Evolutionary conservation across 495 filamentous ascomycete species (phyloP).

Genomic region (Cercophora samala): DNA sequence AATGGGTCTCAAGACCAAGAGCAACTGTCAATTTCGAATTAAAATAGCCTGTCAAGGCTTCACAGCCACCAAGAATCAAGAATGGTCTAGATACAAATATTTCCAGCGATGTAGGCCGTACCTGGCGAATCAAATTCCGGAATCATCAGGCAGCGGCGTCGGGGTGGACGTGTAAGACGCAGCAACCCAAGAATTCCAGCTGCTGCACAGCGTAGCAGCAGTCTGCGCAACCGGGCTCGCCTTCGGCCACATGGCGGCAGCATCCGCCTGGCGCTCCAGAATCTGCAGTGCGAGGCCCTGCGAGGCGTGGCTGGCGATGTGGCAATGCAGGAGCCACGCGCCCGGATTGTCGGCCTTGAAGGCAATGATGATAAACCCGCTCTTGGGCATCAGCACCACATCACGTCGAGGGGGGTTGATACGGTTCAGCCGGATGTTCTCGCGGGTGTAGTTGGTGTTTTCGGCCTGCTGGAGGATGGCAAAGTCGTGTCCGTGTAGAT

Average conservation of each 20-base stretch:
- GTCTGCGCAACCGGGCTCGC: neutral
- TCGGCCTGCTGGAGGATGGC: constrained; percentile 48
- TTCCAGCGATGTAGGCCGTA: too few species aligned
- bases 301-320: constrained; percentile 51
- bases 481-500: constrained; percentile 62
- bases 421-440: constrained; percentile 33
- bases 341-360: constrained; percentile 49
- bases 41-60: too few species aligned
- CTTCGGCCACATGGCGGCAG: constrained; percentile 16
- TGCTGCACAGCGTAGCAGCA: constrained; percentile 1
- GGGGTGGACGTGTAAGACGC: constrained; percentile 9
- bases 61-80: too few species aligned
- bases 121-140: constrained; percentile 1
- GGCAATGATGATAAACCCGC: constrained; percentile 40
- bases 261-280: constrained; percentile 38
- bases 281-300: constrained; percentile 48
- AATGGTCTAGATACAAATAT: too few species aligned
- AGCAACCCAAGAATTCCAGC: constrained; percentile 7
- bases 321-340: constrained; percentile 47
- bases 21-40: too few species aligned
- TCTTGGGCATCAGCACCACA: constrained; percentile 40
- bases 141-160: constrained; percentile 10
- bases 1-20: too few species aligned
- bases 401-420: constrained; percentile 37
- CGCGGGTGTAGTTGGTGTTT: constrained; percentile 28